Evolutionary conservation across 2,329 filamentous ascomycete genomes (phyloP), one percentile per base, ranked within the genome.

Genomic region (Pseudogymnoascus sp.): DNA sequence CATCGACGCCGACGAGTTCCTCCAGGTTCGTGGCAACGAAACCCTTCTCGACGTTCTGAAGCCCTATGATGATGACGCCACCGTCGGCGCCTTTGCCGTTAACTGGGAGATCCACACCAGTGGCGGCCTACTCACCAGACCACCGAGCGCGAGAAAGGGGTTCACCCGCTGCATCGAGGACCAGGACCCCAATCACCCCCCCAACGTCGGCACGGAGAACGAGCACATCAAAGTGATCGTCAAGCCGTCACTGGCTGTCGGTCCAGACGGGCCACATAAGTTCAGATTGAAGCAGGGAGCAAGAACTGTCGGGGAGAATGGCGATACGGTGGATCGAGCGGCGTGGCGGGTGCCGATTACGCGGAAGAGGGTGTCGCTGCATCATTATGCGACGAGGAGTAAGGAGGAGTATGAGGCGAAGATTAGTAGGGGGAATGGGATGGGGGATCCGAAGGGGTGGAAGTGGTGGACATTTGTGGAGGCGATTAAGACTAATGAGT

Each of bases 371-470:
- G 64, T 74, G 31, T 67, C 64, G 1, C 58, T 74, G 58, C 72
- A 74, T 66, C 72, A 74, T 63, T 75, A 74, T 63, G 68, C 69
- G 11, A 64, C 72, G 37, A 72, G 73, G 67, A 73, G 72, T 61
- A 63, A 63, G 14, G 68, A 71, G 63, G 69, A 74, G 61, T 74
- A 66, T 63, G 67, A 68, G 63, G 67, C 69, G 65, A 72, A 72
- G 66, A 67, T 69, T 62, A 61, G 67, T 43, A 62, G 68, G 26
- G 66, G 69, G n/a, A 70, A 70, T 64, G 69, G 62, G 7, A 69
- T 70, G 69, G 64, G 60, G 23, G 59, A 67, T 41, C 66, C 68
- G n/a, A 71, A 69, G 58, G 41, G 38, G 1, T 62, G 66, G 62
- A 59, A 52, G 0, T 70, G 69, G 45, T 72, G 70, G 69, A 11